These are phyloP conservation scores for Fistulinella prunicolor DNA, from an alignment of 768 basidiomycete species.

Conservation along the genomic window DNA sequence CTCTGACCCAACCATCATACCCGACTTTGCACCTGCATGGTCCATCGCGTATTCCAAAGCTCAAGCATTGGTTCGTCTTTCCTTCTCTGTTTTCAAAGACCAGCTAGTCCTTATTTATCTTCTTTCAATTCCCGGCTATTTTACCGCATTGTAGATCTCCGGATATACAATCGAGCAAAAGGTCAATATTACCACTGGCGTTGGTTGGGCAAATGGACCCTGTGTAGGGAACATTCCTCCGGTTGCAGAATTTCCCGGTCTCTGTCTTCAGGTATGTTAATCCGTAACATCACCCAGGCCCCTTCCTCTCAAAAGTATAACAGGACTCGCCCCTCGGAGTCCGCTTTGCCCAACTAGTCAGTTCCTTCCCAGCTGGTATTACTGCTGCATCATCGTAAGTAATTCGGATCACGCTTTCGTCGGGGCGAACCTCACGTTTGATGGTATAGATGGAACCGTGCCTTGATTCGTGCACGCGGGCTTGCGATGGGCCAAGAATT, in stretches of 20 bases:
- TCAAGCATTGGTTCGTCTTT: constrained; percentile 43
- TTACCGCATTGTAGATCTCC: constrained; percentile 35
- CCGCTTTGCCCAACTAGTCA: constrained; percentile 67
- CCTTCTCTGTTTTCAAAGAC: neutral
- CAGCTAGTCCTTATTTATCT: neutral
- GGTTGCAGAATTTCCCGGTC: constrained; percentile 56
- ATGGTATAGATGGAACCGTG: constrained; percentile 61
- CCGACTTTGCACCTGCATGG: constrained; percentile 55
- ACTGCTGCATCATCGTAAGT: constrained; percentile 78
- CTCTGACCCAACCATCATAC: constrained; percentile 36
- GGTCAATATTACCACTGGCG: constrained; percentile 60
- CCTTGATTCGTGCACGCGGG: constrained; percentile 73
- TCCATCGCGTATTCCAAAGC: constrained; percentile 57
- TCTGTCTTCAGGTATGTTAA: constrained; percentile 61
- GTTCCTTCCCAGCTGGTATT: constrained; percentile 81
- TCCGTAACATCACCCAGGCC: neutral
- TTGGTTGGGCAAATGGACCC: constrained; percentile 47
- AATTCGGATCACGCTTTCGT: neutral
- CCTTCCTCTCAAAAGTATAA: neutral
- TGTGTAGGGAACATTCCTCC: constrained; percentile 71
- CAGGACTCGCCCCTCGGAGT: constrained; percentile 78
- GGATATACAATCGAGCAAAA: constrained; percentile 60
- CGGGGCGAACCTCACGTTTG: neutral
- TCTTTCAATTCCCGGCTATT: neutral
- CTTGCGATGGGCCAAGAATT: constrained; percentile 81